These are phyloP conservation scores for Termitomyces sp. DNA, from an alignment of 768 basidiomycete species.

Conservation along the genomic window DNA sequence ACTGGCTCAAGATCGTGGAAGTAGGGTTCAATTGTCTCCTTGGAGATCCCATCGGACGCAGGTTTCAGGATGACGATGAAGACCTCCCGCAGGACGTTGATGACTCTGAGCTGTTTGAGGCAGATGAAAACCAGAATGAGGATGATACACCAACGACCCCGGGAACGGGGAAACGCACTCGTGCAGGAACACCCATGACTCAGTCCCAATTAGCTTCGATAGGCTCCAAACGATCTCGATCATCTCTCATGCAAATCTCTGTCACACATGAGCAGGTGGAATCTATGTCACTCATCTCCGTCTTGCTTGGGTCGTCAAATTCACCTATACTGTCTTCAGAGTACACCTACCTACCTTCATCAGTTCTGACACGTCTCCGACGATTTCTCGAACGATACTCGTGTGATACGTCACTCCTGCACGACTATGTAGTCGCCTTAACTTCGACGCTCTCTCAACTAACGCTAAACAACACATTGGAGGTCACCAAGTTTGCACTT, in stretches of 20 bases:
- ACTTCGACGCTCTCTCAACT: constrained; percentile 68
- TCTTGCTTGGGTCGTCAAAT: constrained; percentile 52
- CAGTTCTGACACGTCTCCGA: constrained; percentile 45
- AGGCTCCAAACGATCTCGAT: constrained; percentile 13
- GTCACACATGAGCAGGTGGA: constrained; percentile 63
- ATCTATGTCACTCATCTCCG: constrained; percentile 56
- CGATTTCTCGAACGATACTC: constrained; percentile 64
- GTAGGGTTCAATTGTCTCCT: constrained; percentile 77
- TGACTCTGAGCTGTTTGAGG: constrained; percentile 29
- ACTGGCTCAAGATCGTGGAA: constrained; percentile 66
- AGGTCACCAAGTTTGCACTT: constrained; percentile 56
- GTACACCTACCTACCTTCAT: constrained; percentile 34
- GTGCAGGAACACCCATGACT: constrained; percentile 16
- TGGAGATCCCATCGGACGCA: constrained; percentile 41
- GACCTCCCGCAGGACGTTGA: constrained; percentile 23
- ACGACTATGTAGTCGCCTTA: constrained; percentile 65
- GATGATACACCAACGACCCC: constrained; percentile 15
- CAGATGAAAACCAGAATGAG: constrained; percentile 24
- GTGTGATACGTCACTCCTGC: constrained; percentile 72
- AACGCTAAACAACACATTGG: constrained; percentile 66
- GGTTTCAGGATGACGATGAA: constrained; percentile 26
- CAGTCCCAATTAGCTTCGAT: too few species aligned
- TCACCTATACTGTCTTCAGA: constrained; percentile 50
- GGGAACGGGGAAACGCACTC: constrained; percentile 38
- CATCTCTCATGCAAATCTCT: constrained; percentile 16